Evolutionary conservation across 139 green algal species (phyloP).

Genomic region (Chlamydomonas eustigma): DNA sequence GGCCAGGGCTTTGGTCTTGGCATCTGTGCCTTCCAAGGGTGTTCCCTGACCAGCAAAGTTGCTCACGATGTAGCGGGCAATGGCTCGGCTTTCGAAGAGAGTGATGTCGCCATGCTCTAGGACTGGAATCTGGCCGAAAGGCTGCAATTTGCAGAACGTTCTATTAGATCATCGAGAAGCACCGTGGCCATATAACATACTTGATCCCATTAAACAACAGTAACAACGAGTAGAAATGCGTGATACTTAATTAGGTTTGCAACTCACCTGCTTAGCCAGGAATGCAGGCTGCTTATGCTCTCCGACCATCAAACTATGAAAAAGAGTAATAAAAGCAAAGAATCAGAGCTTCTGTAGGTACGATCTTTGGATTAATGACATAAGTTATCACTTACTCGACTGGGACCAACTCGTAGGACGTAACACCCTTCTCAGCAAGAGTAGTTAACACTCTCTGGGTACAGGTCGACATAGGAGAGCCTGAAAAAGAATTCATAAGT

Average conservation of each 20-base stretch:
- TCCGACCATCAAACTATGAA: background rate
- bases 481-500: too few relatives aligned
- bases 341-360: too few relatives aligned
- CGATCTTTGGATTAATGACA: too few relatives aligned
- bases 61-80: background rate
- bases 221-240: background rate
- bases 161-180: background rate
- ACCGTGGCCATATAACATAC: background rate
- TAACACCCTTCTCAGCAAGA: background rate
- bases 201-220: too few relatives aligned
- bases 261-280: slow-evolving; percentile 8
- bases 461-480: background rate
- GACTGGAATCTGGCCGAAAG: slow-evolving; percentile 11
- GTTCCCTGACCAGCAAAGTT: background rate
- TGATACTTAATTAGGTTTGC: background rate
- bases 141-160: background rate
- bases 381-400: too few relatives aligned
- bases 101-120: background rate
- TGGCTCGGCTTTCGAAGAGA: slow-evolving; percentile 9
- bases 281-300: slow-evolving; percentile 3
- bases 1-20: background rate
- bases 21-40: background rate
- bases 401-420: background rate
- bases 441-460: background rate
- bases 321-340: too few relatives aligned